A percentile compares a stretch with the other conserved stretches of the same genome.
phyloP scores from a whole-genome alignment of 306 rosid species.

The Fagus crenata region DNA sequence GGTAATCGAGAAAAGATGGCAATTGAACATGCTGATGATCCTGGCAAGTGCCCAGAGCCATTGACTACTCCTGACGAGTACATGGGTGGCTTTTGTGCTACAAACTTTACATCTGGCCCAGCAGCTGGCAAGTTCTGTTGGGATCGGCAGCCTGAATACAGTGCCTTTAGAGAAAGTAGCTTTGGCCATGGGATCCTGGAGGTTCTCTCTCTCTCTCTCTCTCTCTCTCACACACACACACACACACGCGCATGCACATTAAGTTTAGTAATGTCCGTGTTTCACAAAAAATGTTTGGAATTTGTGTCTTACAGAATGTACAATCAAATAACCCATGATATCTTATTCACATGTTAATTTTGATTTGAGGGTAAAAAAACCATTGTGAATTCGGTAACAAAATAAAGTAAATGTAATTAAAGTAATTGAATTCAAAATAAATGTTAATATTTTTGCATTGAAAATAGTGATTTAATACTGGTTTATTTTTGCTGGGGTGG shows the following conservation, averaged over 20 bases:
- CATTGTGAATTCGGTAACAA: neutral
- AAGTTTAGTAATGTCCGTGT: neutral
- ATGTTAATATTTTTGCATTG: too few species aligned
- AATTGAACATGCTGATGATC: conserved; percentile 51
- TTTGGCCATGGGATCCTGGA: conserved; percentile 79
- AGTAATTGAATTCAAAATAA: neutral
- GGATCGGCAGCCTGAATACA: conserved; percentile 72
- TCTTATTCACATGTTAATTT: neutral
- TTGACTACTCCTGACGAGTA: conserved; percentile 42
- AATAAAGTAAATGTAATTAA: neutral
- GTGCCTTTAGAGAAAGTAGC: conserved; percentile 76
- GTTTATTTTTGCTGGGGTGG: too few species aligned
- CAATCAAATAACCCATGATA: neutral
- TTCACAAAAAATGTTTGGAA: neutral
- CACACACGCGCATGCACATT: neutral
- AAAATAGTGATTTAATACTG: too few species aligned
- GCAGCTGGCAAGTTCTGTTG: conserved; percentile 68
- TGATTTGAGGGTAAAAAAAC: neutral
- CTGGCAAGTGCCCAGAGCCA: conserved; percentile 66
- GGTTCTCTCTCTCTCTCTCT: conserved; percentile 42
- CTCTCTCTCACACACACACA: neutral
- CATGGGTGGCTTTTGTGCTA: conserved; percentile 64
- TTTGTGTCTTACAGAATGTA: neutral
- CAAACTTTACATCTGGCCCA: conserved; percentile 60
- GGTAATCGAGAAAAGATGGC: conserved; percentile 92